phyloP scores from a whole-genome alignment of 106 monocot species.

The Vanilla planifolia region DNA sequence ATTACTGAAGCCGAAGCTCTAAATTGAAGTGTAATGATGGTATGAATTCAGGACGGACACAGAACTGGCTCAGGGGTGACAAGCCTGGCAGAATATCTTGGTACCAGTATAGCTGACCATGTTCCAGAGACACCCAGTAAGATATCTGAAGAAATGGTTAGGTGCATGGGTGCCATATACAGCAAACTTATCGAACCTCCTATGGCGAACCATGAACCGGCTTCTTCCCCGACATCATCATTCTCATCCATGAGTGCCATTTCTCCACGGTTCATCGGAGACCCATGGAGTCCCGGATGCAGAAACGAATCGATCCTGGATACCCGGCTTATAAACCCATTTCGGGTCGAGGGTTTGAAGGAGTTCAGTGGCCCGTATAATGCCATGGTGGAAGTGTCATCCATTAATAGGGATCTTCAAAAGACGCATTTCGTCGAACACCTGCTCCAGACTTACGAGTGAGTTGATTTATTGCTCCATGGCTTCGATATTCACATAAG shows the following conservation, averaged over 20 bases:
- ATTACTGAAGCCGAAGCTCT: too few species aligned
- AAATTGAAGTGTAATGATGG: not conserved
- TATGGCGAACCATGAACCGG: slow-evolving; percentile 25
- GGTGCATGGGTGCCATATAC: slow-evolving; percentile 74
- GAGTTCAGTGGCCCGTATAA: slow-evolving; percentile 95
- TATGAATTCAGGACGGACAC: slow-evolving; percentile 39
- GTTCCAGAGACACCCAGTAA: slow-evolving; percentile 71
- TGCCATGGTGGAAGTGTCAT: slow-evolving; percentile 78
- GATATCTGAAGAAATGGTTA: slow-evolving; percentile 78
- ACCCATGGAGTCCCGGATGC: slow-evolving; percentile 64
- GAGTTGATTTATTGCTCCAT: slow-evolving; percentile 2
- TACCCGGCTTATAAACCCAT: slow-evolving; percentile 78
- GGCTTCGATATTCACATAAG: not conserved
- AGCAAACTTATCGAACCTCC: slow-evolving; percentile 76
- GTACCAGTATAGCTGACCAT: slow-evolving; percentile 60
- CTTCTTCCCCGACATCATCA: slow-evolving; percentile 75
- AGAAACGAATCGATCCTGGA: slow-evolving; percentile 51
- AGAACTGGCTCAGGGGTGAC: slow-evolving; percentile 40
- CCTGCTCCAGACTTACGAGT: slow-evolving; percentile 65
- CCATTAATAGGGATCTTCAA: slow-evolving; percentile 38
- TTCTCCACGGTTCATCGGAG: slow-evolving; percentile 65
- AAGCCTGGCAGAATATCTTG: slow-evolving; percentile 88
- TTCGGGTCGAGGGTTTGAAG: slow-evolving; percentile 75
- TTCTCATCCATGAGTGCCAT: slow-evolving; percentile 75
- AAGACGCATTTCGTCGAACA: slow-evolving; percentile 43